Evolutionary conservation across 75 land plant species (phyloP), one percentile per base, ranked within the genome.

Genomic region (Cupressus sempervirens): DNA sequence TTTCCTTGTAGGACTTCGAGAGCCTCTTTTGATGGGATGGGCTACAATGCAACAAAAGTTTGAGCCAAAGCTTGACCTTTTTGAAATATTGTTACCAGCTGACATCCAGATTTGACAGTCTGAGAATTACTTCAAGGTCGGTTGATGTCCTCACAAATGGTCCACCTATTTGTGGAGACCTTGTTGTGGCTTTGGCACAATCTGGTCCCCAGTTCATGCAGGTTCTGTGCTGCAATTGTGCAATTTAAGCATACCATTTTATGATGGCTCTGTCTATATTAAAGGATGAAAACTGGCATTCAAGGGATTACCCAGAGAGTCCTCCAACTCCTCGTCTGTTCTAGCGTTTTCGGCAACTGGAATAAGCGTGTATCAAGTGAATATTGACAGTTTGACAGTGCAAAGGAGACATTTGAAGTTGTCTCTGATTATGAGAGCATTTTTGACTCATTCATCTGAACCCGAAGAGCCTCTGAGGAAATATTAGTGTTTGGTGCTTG

Each of bases 201-300:
- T 94, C 99, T 70, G 95, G 99, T 48, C 99, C 99, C 45, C 99
- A 98, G 90, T 98, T 98, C 81, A 98, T 98, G 29, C 99, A 97
- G 95, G 99, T 95, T 8, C 86, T 95, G 87, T 93, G 99, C 15
- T 94, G 99, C 72, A 89, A 91, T 4, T 98, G 96, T 89, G 95
- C 99, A 83, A 90, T 93, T 73, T 92, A 90, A 85, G 97, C 99
- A 23, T 95, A 92, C 36, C 91, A 92, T 8, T 98, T 96, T 83
- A 86, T 90, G 67, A 96, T 93, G 81, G 98, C 99, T 65, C 87
- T 98, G 41, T 94, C 98, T 76, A 92, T 95, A 79, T 77, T 98
- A 48, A 96, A 95, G 89, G 99, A 98, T 87, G 99, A 98, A 88
- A 96, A 92, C 85, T 83, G 93, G 50, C 98, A 97, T 20, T 98